A percentile compares a stretch with the other conserved stretches of the same genome.
phyloP scores from a whole-genome alignment of 78 protist species.

The Salpingoeca rosetta region DNA sequence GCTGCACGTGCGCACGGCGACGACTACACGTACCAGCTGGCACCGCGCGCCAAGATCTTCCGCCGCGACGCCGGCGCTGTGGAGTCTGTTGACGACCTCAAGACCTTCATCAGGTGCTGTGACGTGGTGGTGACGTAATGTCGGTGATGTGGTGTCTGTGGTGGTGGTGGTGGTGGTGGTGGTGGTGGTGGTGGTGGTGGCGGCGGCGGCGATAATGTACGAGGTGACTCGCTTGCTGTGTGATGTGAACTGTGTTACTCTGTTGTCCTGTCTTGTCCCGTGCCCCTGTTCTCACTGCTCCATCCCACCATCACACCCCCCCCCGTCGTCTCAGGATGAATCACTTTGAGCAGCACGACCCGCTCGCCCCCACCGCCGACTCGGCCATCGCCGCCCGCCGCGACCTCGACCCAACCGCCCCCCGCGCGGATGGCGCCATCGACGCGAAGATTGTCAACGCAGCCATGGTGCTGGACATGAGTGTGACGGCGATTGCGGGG shows the following conservation, averaged over 20 bases:
- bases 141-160: too few relatives aligned
- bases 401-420: not conserved
- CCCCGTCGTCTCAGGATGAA: not conserved
- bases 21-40: constrained; percentile 3
- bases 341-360: not conserved
- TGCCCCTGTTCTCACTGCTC: too few relatives aligned
- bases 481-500: not conserved
- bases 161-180: too few relatives aligned
- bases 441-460: not conserved
- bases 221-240: too few relatives aligned
- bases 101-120: not conserved
- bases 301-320: too few relatives aligned
- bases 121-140: too few relatives aligned
- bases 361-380: not conserved
- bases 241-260: too few relatives aligned
- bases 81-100: not conserved
- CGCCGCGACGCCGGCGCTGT: constrained; percentile 11
- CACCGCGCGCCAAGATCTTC: constrained; percentile 13
- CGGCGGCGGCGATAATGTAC: too few relatives aligned
- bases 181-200: too few relatives aligned
- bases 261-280: too few relatives aligned
- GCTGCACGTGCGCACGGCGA: constrained; percentile 15
- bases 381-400: not conserved
- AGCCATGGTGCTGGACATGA: not conserved
- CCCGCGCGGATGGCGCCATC: not conserved